Conservation (phyloP, 2,329 filamentous ascomycete species). For the Beauveria medogensis region DNA sequence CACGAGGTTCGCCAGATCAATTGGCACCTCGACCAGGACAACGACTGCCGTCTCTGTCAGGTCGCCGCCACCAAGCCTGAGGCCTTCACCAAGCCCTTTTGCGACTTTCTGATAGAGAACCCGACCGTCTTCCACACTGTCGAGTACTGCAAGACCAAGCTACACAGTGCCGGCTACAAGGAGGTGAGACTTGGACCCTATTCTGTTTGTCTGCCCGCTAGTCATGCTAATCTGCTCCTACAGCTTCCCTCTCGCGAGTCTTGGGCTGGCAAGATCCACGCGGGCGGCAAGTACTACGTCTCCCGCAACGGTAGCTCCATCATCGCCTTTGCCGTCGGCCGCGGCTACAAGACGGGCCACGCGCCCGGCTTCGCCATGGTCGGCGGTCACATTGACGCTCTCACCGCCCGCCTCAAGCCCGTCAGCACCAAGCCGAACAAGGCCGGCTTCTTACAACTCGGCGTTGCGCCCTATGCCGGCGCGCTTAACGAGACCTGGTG, state of each 20-base stretch:
- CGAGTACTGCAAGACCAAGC: constrained; percentile 64
- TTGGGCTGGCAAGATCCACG: constrained; percentile 65
- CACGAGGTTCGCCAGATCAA: constrained; percentile 24
- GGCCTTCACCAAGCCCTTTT: constrained; percentile 74
- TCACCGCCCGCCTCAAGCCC: constrained; percentile 87
- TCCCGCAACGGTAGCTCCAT: constrained; percentile 79
- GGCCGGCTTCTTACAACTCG: constrained; percentile 80
- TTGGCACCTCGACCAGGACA: constrained; percentile 20
- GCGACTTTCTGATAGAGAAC: constrained; percentile 79
- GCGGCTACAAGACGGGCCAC: constrained; percentile 73
- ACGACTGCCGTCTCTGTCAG: constrained; percentile 29
- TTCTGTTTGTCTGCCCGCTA: not conserved
- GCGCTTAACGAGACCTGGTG: constrained; percentile 87
- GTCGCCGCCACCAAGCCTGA: constrained; percentile 41
- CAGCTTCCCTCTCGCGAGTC: constrained; percentile 69
- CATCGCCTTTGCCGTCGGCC: constrained; percentile 78
- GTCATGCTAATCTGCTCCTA: not conserved
- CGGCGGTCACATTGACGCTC: constrained; percentile 85
- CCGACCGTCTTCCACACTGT: constrained; percentile 93
- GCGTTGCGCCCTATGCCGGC: constrained; percentile 88
- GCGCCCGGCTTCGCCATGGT: constrained; percentile 67
- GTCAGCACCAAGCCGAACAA: constrained; percentile 77
- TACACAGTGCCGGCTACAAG: constrained; percentile 64
- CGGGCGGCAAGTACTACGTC: constrained; percentile 82
- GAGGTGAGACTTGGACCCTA: constrained; percentile 40